These are phyloP conservation scores for Nicotiana obtusifolia DNA, from an alignment of 257 asterid genomes.

Conservation along the genomic window DNA sequence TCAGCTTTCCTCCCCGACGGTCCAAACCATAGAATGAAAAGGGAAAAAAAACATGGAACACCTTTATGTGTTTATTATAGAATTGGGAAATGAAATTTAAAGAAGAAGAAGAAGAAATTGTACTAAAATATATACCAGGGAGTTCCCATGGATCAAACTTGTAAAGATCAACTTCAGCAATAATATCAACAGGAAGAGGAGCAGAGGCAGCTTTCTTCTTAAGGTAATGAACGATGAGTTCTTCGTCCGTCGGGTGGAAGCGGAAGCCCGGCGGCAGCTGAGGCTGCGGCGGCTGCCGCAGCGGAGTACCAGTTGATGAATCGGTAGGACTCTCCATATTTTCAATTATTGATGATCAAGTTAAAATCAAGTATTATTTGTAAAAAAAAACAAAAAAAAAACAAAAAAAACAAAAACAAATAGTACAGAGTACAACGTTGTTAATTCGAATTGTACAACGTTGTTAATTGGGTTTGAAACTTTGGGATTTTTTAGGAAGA, in stretches of 20 bases:
- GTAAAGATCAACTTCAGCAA: slow-evolving; percentile 58
- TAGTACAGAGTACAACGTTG: background rate
- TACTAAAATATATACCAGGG: slow-evolving; percentile 31
- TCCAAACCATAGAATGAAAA: background rate
- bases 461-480: background rate
- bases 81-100: background rate
- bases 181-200: slow-evolving; percentile 53
- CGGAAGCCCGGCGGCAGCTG: slow-evolving; percentile 64
- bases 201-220: slow-evolving; percentile 41
- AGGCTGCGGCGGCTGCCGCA: slow-evolving; percentile 28
- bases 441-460: background rate
- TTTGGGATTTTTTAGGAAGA: background rate
- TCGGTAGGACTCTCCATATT: slow-evolving; percentile 51
- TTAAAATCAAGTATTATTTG: background rate
- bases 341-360: background rate
- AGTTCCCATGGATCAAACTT: slow-evolving; percentile 64
- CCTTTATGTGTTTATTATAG: too few relatives aligned
- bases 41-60: background rate
- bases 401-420: too few relatives aligned
- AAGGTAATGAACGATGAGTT: slow-evolving; percentile 56
- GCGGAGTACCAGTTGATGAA: slow-evolving; percentile 28
- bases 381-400: too few relatives aligned
- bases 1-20: too few relatives aligned
- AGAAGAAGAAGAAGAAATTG: background rate
- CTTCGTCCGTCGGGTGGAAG: slow-evolving; percentile 68